phyloP scores from a whole-genome alignment of 1,139 yeast species.

The Zygosaccharomyces sapae region DNA sequence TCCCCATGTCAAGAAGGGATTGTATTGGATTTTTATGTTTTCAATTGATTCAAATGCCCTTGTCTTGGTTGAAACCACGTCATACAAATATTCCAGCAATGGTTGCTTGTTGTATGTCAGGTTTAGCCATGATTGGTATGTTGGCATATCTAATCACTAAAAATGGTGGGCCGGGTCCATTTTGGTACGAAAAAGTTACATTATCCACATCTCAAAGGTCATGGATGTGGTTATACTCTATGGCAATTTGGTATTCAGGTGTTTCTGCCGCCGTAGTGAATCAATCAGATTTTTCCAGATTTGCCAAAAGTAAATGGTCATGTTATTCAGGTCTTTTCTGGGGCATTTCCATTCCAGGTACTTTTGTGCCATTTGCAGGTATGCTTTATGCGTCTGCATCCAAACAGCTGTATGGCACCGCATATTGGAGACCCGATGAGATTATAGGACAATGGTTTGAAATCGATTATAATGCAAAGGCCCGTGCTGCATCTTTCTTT shows the following conservation, averaged over 20 bases:
- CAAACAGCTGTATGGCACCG: slow-evolving; percentile 26
- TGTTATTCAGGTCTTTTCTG: slow-evolving; percentile 29
- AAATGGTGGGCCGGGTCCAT: slow-evolving; percentile 31
- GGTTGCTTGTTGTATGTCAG: slow-evolving; percentile 31
- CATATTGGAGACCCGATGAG: slow-evolving; percentile 35
- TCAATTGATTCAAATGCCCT: slow-evolving; percentile 30
- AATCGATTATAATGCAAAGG: slow-evolving; percentile 22
- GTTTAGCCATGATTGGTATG: slow-evolving; percentile 36
- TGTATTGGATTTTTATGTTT: slow-evolving; percentile 37
- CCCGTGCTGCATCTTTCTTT: slow-evolving; percentile 36
- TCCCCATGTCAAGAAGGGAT: slow-evolving; percentile 37
- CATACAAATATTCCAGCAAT: slow-evolving; percentile 32
- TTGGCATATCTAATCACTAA: slow-evolving; percentile 29
- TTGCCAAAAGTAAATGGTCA: slow-evolving; percentile 32
- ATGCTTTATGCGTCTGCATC: slow-evolving; percentile 37
- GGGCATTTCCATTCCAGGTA: slow-evolving; percentile 36
- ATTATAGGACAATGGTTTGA: slow-evolving; percentile 28
- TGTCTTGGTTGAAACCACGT: slow-evolving; percentile 32
- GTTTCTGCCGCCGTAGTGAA: slow-evolving; percentile 43
- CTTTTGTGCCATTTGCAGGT: slow-evolving; percentile 42
- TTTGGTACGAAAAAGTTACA: slow-evolving; percentile 22
- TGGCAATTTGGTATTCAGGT: slow-evolving; percentile 38
- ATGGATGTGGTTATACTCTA: slow-evolving; percentile 36
- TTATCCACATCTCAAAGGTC: slow-evolving; percentile 24
- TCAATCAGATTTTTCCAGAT: slow-evolving; percentile 45